A percentile compares a stretch with the other conserved stretches of the same genome.
Evolutionary conservation across 1,139 yeast genomes (phyloP).

Genomic region (Meyerozyma guilliermondii): DNA sequence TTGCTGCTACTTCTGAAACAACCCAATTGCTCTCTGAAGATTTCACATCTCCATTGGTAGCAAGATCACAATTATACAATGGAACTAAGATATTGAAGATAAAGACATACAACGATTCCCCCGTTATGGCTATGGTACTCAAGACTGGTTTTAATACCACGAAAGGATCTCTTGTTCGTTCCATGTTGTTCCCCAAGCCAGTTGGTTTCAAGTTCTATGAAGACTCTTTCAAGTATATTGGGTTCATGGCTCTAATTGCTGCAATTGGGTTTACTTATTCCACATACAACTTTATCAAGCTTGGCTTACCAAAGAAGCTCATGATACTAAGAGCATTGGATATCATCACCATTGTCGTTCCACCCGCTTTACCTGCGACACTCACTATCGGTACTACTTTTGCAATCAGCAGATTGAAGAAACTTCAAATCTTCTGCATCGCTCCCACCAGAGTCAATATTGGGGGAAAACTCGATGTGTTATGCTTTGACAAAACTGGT

Average conservation of each 20-base stretch:
- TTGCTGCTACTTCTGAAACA: slow-evolving; percentile 59
- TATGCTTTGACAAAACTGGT: slow-evolving; percentile 96
- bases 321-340: slow-evolving; percentile 89
- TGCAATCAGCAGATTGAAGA: slow-evolving; percentile 72
- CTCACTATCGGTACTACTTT: slow-evolving; percentile 93
- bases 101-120: slow-evolving; percentile 59
- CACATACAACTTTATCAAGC: slow-evolving; percentile 71
- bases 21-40: slow-evolving; percentile 51
- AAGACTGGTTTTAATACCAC: slow-evolving; percentile 96
- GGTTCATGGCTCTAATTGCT: slow-evolving; percentile 88
- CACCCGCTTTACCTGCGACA: slow-evolving; percentile 98
- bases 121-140: slow-evolving; percentile 82
- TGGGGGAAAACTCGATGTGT: slow-evolving; percentile 86
- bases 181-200: slow-evolving; percentile 96
- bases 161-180: slow-evolving; percentile 90
- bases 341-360: slow-evolving; percentile 92
- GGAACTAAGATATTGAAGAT: slow-evolving; percentile 89
- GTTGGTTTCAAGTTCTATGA: slow-evolving; percentile 88
- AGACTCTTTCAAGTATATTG: slow-evolving; percentile 93
- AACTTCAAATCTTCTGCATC: slow-evolving; percentile 69
- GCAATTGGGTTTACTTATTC: slow-evolving; percentile 77
- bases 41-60: slow-evolving; percentile 60
- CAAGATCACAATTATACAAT: slow-evolving; percentile 73
- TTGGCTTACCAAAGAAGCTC: slow-evolving; percentile 63
- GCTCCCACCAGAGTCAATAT: slow-evolving; percentile 91